These are phyloP conservation scores for Zalaria sp. DNA, from an alignment of 2,329 filamentous ascomycete genomes.

Conservation along the genomic window DNA sequence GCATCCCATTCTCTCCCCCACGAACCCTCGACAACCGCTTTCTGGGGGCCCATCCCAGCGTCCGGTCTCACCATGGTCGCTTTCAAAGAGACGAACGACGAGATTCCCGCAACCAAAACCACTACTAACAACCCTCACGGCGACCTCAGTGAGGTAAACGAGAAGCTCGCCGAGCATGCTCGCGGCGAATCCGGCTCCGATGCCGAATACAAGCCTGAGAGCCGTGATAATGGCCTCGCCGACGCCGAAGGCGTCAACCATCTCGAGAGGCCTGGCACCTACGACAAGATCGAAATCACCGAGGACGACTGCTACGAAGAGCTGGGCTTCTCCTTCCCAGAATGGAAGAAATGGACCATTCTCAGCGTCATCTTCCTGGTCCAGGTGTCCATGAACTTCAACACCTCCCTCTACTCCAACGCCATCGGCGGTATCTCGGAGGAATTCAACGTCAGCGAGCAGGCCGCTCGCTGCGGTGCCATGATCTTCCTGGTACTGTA, in stretches of 20 bases:
- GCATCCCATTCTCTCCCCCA: too few relatives aligned
- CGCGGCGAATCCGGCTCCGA: too few relatives aligned
- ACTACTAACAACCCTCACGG: too few relatives aligned
- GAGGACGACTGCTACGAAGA: conserved; percentile 36
- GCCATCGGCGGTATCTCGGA: conserved; percentile 31
- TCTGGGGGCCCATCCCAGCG: too few relatives aligned
- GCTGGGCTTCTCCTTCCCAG: conserved; percentile 34
- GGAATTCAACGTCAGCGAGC: conserved; percentile 31
- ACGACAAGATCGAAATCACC: conserved; percentile 33
- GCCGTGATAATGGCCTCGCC: too few relatives aligned
- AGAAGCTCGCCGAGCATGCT: too few relatives aligned
- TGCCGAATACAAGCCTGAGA: too few relatives aligned
- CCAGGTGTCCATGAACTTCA: conserved; percentile 46
- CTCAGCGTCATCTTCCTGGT: conserved; percentile 37
- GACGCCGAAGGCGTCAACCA: conserved; percentile 8
- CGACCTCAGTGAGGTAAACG: too few relatives aligned
- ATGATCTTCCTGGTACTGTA: conserved; percentile 44
- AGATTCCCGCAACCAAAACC: too few relatives aligned
- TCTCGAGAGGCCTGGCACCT: conserved; percentile 15
- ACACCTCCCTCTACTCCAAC: conserved; percentile 42
- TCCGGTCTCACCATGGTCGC: too few relatives aligned
- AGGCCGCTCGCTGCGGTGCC: conserved; percentile 33
- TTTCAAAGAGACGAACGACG: too few relatives aligned
- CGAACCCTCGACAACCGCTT: too few relatives aligned
- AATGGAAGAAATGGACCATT: conserved; percentile 40